A percentile compares a stretch with the other conserved stretches of the same genome.
Evolutionary conservation across 441 rosid genomes (phyloP).

Genomic region (Bruguiera hainesii): DNA sequence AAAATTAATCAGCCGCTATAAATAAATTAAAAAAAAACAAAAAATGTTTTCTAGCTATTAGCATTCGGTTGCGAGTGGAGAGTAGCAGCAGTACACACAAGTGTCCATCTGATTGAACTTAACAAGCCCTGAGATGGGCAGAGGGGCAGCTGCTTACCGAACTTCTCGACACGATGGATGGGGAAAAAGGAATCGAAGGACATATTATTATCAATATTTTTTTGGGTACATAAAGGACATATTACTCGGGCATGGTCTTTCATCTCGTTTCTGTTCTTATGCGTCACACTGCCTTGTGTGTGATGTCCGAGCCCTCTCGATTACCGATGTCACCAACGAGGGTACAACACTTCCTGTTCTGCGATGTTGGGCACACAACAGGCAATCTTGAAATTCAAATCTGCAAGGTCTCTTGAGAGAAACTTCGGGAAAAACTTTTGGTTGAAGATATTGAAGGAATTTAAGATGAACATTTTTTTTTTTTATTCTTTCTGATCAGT

Average conservation of each 20-base stretch:
- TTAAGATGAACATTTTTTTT: too few relatives aligned
- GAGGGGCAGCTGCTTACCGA: background rate
- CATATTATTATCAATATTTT: too few relatives aligned
- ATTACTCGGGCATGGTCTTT: constrained; percentile 9
- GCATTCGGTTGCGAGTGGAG: too few relatives aligned
- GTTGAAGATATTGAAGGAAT: too few relatives aligned
- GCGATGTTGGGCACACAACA: constrained; percentile 16
- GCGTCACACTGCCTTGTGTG: background rate
- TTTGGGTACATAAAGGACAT: background rate
- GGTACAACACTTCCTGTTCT: background rate
- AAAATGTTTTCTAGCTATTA: too few relatives aligned
- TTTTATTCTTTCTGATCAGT: too few relatives aligned
- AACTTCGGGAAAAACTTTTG: background rate
- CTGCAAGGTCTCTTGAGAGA: background rate
- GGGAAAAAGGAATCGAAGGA: constrained; percentile 24
- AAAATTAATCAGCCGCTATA: too few relatives aligned
- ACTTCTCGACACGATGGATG: constrained; percentile 27
- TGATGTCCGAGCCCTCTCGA: constrained; percentile 6
- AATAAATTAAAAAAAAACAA: too few relatives aligned
- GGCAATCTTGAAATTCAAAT: too few relatives aligned
- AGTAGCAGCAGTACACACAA: too few relatives aligned
- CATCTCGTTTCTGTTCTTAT: constrained; percentile 5
- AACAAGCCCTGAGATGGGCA: background rate
- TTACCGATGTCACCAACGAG: too few relatives aligned
- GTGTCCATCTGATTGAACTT: too few relatives aligned